A percentile compares a stretch with the other conserved stretches of the same genome.
Conservation (phyloP, 1,139 yeast genomes). For the Lodderomyces orthopsilosis region DNA sequence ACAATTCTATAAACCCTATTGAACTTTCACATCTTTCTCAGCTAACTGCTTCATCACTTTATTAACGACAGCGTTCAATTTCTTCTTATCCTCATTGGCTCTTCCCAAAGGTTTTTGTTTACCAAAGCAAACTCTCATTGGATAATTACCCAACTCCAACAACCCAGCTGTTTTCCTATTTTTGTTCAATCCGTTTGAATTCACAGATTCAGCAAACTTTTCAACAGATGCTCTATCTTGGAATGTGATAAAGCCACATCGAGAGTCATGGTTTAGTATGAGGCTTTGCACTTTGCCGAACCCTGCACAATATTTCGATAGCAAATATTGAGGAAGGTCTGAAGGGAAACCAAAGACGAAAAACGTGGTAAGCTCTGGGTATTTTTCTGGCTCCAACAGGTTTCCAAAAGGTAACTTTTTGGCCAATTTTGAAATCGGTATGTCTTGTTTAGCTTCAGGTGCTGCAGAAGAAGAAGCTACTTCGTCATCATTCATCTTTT, state of each 20-base stretch:
- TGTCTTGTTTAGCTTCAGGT: slow-evolving; percentile 12
- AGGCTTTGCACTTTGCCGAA: slow-evolving; percentile 49
- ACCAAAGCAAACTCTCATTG: slow-evolving; percentile 69
- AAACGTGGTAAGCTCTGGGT: slow-evolving; percentile 51
- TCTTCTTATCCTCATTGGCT: slow-evolving; percentile 46
- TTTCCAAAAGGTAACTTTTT: slow-evolving; percentile 60
- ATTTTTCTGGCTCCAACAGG: slow-evolving; percentile 24
- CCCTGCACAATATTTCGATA: slow-evolving; percentile 47
- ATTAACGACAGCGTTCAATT: slow-evolving; percentile 52
- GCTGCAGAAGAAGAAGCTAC: background rate
- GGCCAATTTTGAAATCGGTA: slow-evolving; percentile 49
- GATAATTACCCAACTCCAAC: slow-evolving; percentile 29
- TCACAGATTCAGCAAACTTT: slow-evolving; percentile 42
- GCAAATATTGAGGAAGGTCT: slow-evolving; percentile 60
- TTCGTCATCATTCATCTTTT: slow-evolving; percentile 23
- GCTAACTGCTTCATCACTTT: slow-evolving; percentile 59
- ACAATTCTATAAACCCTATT: background rate
- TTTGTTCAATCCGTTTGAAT: slow-evolving; percentile 25
- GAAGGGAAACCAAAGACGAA: slow-evolving; percentile 72
- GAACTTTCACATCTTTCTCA: slow-evolving; percentile 34
- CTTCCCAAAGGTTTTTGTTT: slow-evolving; percentile 50
- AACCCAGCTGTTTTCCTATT: slow-evolving; percentile 34
- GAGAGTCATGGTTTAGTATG: slow-evolving; percentile 57
- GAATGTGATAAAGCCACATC: slow-evolving; percentile 64
- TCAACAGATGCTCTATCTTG: slow-evolving; percentile 52